A percentile compares a stretch with the other conserved stretches of the same genome.
phyloP scores from a whole-genome alignment of 2,329 filamentous ascomycete species.

The Pseudogymnoascus sp. region DNA sequence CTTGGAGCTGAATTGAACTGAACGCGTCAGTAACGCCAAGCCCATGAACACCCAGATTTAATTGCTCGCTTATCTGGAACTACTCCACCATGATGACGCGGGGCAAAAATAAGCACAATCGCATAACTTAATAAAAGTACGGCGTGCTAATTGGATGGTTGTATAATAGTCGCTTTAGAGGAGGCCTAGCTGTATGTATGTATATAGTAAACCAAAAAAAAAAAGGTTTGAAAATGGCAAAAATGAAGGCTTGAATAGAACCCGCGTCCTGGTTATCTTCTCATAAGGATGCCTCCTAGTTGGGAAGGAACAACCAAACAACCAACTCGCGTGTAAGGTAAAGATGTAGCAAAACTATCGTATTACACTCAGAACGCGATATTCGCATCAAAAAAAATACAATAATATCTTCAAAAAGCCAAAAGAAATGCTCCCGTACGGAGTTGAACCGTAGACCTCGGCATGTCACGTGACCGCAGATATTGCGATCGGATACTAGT shows the following conservation, averaged over 20 bases:
- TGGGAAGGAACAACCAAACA: too few relatives aligned
- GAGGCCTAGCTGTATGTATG: neutral
- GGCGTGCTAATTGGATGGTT: too few relatives aligned
- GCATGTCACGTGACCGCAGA: neutral
- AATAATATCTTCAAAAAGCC: neutral
- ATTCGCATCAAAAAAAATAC: too few relatives aligned
- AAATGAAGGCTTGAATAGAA: too few relatives aligned
- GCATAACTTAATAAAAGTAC: too few relatives aligned
- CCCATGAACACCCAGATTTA: conserved; percentile 22
- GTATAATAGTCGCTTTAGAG: too few relatives aligned
- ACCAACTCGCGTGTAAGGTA: too few relatives aligned
- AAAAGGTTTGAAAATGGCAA: neutral
- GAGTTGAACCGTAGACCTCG: neutral
- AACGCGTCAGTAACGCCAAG: conserved; percentile 16
- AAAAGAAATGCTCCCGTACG: neutral
- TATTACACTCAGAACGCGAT: too few relatives aligned
- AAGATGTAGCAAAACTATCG: neutral
- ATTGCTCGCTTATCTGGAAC: conserved; percentile 16
- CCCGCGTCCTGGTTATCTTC: too few relatives aligned
- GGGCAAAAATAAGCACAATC: conserved; percentile 16
- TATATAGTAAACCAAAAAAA: conserved; percentile 4
- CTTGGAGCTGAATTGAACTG: neutral
- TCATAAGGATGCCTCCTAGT: too few relatives aligned
- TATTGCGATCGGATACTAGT: neutral
- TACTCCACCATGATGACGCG: conserved; percentile 26